Conservation (phyloP, 768 basidiomycete species). For the Tubosaeta sp. region DNA sequence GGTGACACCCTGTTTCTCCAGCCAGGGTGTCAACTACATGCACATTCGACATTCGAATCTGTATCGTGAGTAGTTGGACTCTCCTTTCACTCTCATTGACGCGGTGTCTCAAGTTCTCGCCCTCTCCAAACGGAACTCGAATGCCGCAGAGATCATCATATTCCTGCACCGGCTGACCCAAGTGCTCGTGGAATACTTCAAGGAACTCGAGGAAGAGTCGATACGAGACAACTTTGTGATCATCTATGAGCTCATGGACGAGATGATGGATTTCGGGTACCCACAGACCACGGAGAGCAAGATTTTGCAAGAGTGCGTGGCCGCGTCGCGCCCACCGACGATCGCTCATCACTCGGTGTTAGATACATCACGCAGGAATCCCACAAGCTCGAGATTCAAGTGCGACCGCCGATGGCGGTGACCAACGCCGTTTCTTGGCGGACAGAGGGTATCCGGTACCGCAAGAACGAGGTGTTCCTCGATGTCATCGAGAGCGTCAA, state of each 20-base stretch:
- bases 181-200: slow-evolving; percentile 97
- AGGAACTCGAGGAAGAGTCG: slow-evolving; percentile 98
- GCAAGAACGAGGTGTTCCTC: slow-evolving; percentile 99
- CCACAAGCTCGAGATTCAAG: slow-evolving; percentile 92
- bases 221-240: slow-evolving; percentile 99
- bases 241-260: slow-evolving; percentile 97
- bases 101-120: slow-evolving; percentile 67
- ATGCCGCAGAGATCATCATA: slow-evolving; percentile 93
- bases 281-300: slow-evolving; percentile 99
- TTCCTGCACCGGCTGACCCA: slow-evolving; percentile 92
- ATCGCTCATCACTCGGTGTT: not conserved
- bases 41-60: slow-evolving; percentile 98
- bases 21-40: slow-evolving; percentile 95
- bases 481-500: slow-evolving; percentile 99
- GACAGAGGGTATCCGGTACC: slow-evolving; percentile 93
- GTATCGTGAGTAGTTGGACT: slow-evolving; percentile 59
- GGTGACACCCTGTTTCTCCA: slow-evolving; percentile 94
- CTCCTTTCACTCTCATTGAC: slow-evolving; percentile 11
- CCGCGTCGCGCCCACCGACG: not conserved
- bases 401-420: slow-evolving; percentile 91
- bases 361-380: slow-evolving; percentile 99
- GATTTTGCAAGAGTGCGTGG: slow-evolving; percentile 87
- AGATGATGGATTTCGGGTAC: slow-evolving; percentile 99
- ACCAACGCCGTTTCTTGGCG: slow-evolving; percentile 99
- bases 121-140: slow-evolving; percentile 91